Conservation (phyloP, 2,329 filamentous ascomycete species). For the Balansia obtecta region DNA sequence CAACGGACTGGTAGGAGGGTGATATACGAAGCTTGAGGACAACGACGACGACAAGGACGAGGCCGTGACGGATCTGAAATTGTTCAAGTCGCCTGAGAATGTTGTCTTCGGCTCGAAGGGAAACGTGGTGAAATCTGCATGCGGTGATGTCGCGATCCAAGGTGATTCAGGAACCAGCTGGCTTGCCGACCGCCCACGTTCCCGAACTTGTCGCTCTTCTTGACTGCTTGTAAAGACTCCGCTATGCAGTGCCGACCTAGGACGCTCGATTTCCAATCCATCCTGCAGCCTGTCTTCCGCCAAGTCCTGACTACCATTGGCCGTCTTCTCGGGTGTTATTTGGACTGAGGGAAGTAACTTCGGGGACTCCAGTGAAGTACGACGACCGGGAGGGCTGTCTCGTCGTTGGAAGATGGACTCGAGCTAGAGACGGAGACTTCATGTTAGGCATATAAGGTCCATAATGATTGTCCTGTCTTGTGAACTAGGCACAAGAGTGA, state of each 20-base stretch:
- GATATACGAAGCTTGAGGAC: conserved; percentile 69
- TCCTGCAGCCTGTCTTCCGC: conserved; percentile 33
- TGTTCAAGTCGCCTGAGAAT: conserved; percentile 20
- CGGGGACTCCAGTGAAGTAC: conserved; percentile 24
- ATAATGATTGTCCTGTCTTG: background rate
- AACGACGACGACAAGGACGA: conserved; percentile 60
- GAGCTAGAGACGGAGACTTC: conserved; percentile 16
- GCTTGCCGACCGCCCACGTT: background rate
- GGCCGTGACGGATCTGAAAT: conserved; percentile 29
- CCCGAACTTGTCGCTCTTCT: conserved; percentile 7
- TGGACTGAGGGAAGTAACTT: conserved; percentile 32
- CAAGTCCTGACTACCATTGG: conserved; percentile 12
- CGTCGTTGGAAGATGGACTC: conserved; percentile 23
- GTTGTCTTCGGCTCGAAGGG: conserved; percentile 24
- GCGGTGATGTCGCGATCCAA: conserved; percentile 46
- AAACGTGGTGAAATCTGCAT: conserved; percentile 37
- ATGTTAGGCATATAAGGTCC: background rate
- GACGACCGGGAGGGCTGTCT: conserved; percentile 13
- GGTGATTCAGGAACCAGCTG: conserved; percentile 7
- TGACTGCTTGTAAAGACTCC: conserved; percentile 47
- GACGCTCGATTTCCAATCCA: conserved; percentile 61
- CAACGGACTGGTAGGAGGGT: conserved; percentile 82
- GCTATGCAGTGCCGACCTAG: conserved; percentile 61
- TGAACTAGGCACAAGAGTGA: conserved; percentile 2
- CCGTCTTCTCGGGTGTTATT: conserved; percentile 33